Base-by-base conservation (phyloP, 805 yeast genomes). In the Cephaloascus fragrans region DNA sequence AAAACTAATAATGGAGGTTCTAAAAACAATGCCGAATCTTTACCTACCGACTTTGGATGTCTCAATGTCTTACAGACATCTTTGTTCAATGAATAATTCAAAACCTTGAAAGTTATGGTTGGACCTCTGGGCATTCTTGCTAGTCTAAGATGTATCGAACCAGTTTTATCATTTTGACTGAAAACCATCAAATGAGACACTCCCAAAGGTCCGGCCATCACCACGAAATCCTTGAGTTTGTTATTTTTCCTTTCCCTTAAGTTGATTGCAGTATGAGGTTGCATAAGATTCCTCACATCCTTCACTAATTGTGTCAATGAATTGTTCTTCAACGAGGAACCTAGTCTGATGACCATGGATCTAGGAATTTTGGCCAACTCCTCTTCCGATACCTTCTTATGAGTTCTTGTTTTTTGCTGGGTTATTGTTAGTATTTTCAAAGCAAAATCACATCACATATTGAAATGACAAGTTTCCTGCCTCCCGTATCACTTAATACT, bases 181-280 rank as follows among this genome's bases (percentile, higher is more conserved):
- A 93, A 89, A 17, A 90, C 67, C 62, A 93, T 77, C 53, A 93
- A 61, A 61, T 90, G 96, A 4, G 90, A 73, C 18, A 93, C 96
- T 19, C 95, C 95, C 34, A 93, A 67, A 12, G 97, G 97, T 4
- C 97, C 97, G 31, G 96, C 85, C 96, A 93, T 89, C n/a, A 87
- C 95, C n/a, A 89, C 75, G 50, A 83, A 93, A 62, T 90, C 98
- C 57, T 83, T 86, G 47, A 93, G 68, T 54, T 80, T 84, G 60
- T 93, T 93, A 32, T 85, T 69, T 55, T 85, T 86, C 37, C 97
- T 71, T 61, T 93, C 98, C 46, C 80, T 73, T 42, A 93, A 70
- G 47, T 78, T 83, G 51, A 87, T 78, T 10, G 97, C 97, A 3
- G 98, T 93, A 53, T 90, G 95, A 12, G 98, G 98, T 56, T 87